Base-by-base conservation (phyloP, 1,284 basidiomycete species). In the Puccinia horiana region DNA sequence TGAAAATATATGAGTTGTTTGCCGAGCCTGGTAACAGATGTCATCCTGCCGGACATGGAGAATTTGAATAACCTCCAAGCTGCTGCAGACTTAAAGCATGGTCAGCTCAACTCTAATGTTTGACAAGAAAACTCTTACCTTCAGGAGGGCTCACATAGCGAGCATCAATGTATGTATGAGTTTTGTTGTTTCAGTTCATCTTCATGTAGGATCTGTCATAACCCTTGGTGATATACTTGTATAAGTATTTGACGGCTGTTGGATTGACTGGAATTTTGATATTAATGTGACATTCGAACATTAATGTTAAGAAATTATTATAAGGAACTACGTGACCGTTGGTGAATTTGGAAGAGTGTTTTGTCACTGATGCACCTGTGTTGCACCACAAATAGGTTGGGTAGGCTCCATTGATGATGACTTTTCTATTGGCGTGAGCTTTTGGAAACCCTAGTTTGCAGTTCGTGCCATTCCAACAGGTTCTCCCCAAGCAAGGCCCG, bases 21-120 rank as follows among this genome's bases (percentile, higher is more conserved):
- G 3, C 9, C 40, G n/a, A 76, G 40, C 2, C 74, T 3, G 23
- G 49, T 52, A 4, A 76, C 40, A 1, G 74, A 18, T 11, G 56
- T 54, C 11, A 23, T 18, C 40, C 74, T 35, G n/a, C 26, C 83
- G 84, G 88, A 87, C 37, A 88, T 84, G 1, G 84, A 79, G 80
- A 87, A 88, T 4, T 87, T 84, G 44, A 87, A 85, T 20, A 89
- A 84, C 2, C 86, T 86, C 87, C 87, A 88, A 3, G 78, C 76
- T 23, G 14, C 37, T 2, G 3, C 16, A 47, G 26, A 32, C 14
- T 26, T 26, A 4, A 23, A 47, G 44, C 16, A n/a, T 16, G n/a
- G n/a, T 29, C 18, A 18, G 9, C 12, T 18, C 9, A 4, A 11
- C 14, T 11, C 11, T 26, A 32, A 18, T 9, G 11, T 16, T 47